These are phyloP conservation scores for Gryganskiella cystojenkinii DNA, from an alignment of 192 early-diverging fungal genomes.

Conservation along the genomic window DNA sequence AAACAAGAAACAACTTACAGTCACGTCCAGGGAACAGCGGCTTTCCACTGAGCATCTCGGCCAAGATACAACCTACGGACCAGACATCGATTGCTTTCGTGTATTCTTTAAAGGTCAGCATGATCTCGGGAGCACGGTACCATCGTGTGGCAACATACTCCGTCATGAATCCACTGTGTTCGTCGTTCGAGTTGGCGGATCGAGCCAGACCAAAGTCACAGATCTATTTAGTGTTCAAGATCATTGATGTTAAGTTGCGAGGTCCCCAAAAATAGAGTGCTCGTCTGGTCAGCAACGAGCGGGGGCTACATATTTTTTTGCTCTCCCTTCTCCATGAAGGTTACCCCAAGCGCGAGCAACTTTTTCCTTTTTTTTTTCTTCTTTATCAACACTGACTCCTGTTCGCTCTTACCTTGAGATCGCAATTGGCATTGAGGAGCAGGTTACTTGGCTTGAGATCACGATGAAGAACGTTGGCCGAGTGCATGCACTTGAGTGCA, in stretches of 20 bases:
- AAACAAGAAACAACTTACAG: constrained; percentile 49
- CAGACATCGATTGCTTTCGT: constrained; percentile 98
- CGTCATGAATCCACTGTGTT: constrained; percentile 93
- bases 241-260: too few species aligned
- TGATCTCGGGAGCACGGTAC: constrained; percentile 96
- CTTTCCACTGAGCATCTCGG: constrained; percentile 84
- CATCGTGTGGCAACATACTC: constrained; percentile 96
- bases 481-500: constrained; percentile 98
- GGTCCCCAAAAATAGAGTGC: too few species aligned
- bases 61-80: constrained; percentile 92
- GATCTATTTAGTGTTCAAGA: too few species aligned
- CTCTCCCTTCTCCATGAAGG: too few species aligned
- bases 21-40: constrained; percentile 88
- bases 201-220: constrained; percentile 99
- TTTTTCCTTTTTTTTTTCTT: not conserved
- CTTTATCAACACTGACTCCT: too few species aligned
- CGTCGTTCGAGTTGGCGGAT: constrained; percentile 83
- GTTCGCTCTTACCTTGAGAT: constrained; percentile 86
- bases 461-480: constrained; percentile 96
- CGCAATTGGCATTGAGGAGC: constrained; percentile 92
- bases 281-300: too few species aligned
- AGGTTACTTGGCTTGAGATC: constrained; percentile 97
- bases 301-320: too few species aligned
- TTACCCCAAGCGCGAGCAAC: too few species aligned
- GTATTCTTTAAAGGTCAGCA: constrained; percentile 97